Conservation (phyloP, 2,329 filamentous ascomycete genomes). For the Coniochaeta sp. region DNA sequence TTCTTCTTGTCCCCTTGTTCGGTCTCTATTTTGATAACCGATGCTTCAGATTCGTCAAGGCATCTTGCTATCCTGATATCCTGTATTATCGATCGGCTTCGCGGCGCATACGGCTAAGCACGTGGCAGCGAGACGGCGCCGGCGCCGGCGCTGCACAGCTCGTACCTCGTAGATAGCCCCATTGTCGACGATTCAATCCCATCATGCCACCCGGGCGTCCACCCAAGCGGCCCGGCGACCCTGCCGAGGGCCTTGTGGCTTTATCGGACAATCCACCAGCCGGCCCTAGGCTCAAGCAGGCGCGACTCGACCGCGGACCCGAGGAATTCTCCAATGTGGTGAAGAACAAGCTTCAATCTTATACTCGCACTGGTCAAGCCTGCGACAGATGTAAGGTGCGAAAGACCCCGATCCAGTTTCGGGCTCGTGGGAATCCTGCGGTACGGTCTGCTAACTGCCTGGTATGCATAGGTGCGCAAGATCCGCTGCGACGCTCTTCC, state of each 20-base stretch:
- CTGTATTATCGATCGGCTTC: neutral
- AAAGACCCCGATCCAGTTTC: neutral
- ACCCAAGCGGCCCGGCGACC: conserved; percentile 35
- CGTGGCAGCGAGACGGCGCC: conserved; percentile 7
- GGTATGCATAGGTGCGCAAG: conserved; percentile 60
- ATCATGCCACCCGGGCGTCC: conserved; percentile 33
- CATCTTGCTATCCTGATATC: neutral
- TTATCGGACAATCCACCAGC: conserved; percentile 22
- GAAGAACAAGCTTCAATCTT: conserved; percentile 45
- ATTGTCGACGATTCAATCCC: conserved; percentile 9
- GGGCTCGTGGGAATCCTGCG: neutral
- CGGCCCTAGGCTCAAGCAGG: conserved; percentile 37
- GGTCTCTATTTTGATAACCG: neutral
- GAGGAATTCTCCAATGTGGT: conserved; percentile 49
- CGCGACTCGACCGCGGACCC: conserved; percentile 37
- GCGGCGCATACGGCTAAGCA: neutral
- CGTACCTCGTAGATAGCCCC: neutral
- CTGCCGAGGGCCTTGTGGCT: conserved; percentile 19
- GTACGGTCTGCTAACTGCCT: conserved; percentile 11
- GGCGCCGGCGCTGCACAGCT: conserved; percentile 14
- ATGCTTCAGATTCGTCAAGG: neutral
- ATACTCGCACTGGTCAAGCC: conserved; percentile 68
- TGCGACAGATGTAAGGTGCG: conserved; percentile 82
- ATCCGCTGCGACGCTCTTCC: conserved; percentile 78
- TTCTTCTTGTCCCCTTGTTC: neutral